Evolutionary conservation across 305 asterid genomes (phyloP).

Genomic region (Fraxinus velutina): DNA sequence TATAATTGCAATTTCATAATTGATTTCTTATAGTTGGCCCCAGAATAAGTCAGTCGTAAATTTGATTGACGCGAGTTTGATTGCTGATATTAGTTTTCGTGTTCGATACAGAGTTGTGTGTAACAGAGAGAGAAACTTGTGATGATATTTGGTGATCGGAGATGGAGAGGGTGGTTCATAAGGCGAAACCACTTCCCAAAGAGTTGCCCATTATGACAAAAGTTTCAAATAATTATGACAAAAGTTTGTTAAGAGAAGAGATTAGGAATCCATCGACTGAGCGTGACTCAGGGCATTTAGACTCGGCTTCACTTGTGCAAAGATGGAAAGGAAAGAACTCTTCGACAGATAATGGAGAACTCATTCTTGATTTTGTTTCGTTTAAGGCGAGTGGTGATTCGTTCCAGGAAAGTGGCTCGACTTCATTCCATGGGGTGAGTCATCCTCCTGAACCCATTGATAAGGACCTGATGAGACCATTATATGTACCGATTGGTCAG

Average conservation of each 20-base stretch:
- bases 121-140: constrained; percentile 30
- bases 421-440: constrained; percentile 88
- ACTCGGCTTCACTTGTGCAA: constrained; percentile 31
- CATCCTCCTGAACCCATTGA: constrained; percentile 93
- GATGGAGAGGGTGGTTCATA: constrained; percentile 63
- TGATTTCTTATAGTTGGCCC: neutral
- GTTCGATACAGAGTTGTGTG: constrained; percentile 29
- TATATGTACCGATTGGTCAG: constrained; percentile 64
- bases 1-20: neutral
- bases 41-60: neutral
- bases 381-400: constrained; percentile 53
- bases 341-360: constrained; percentile 53
- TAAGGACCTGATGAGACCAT: constrained; percentile 70
- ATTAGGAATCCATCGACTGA: constrained; percentile 28
- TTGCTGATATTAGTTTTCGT: constrained; percentile 16
- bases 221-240: constrained; percentile 23
- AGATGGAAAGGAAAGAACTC: constrained; percentile 66
- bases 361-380: constrained; percentile 52
- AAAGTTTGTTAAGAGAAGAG: constrained; percentile 39
- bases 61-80: constrained; percentile 20
- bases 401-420: constrained; percentile 65
- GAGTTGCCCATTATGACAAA: constrained; percentile 41
- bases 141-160: constrained; percentile 52
- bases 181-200: constrained; percentile 49
- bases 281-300: constrained; percentile 35